Evolutionary conservation across 106 monocot species (phyloP).

Genomic region (Platanthera guangdongensis): DNA sequence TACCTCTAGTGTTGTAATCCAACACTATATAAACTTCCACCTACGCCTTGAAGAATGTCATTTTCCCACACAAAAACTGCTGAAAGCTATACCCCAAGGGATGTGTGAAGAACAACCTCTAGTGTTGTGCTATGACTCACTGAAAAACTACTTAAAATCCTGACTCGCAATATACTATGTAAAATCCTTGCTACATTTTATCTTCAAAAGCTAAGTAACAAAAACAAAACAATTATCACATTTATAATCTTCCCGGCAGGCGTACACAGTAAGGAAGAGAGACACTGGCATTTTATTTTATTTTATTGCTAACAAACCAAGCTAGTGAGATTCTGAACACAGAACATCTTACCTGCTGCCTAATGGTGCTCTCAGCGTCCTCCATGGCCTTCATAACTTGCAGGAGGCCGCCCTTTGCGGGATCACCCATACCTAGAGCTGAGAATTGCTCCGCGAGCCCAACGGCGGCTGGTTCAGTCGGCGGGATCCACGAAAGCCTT

Average conservation of each 20-base stretch:
- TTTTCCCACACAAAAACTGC: neutral
- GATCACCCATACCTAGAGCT: constrained; percentile 24
- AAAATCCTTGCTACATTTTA: neutral
- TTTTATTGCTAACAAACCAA: neutral
- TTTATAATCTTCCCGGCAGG: neutral
- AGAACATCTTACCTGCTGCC: constrained; percentile 44
- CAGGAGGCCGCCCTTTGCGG: constrained; percentile 28
- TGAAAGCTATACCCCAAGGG: neutral
- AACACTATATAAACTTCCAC: neutral
- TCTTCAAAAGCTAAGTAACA: neutral
- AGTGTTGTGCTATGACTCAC: neutral
- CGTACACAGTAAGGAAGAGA: neutral
- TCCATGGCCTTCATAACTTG: constrained; percentile 76
- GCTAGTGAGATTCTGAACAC: neutral
- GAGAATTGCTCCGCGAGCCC: constrained; percentile 30
- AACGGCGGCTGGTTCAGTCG: neutral
- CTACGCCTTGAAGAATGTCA: neutral
- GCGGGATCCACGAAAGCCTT: constrained; percentile 8
- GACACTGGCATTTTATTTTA: neutral
- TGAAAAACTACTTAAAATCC: neutral
- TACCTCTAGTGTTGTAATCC: too few relatives aligned
- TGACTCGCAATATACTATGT: neutral
- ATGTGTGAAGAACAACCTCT: neutral
- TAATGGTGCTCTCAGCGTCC: constrained; percentile 70
- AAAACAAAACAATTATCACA: neutral